Percentiles rank a stretch among this genome's conserved stretches.
Evolutionary conservation across 129 eudicot genomes (phyloP).

Genomic region (Cynara cardunculus): DNA sequence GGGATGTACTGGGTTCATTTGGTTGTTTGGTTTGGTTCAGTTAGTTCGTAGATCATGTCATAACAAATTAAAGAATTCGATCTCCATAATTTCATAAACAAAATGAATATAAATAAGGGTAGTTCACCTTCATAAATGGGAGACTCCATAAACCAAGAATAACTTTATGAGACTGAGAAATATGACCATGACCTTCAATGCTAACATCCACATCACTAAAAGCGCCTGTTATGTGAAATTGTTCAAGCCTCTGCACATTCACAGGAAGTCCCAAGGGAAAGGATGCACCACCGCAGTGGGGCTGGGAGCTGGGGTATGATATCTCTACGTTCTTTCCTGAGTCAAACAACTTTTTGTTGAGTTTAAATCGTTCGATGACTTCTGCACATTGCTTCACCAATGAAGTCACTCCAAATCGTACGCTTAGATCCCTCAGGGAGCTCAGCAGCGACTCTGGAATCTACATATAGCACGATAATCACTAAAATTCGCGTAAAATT

Average conservation of each 20-base stretch:
- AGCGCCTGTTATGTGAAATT: slow-evolving; percentile 43
- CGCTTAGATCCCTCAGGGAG: slow-evolving; percentile 56
- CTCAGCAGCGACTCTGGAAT: slow-evolving; percentile 64
- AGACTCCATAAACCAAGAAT: slow-evolving; percentile 86
- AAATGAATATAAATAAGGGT: neutral
- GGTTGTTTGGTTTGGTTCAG: neutral
- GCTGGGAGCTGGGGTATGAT: slow-evolving; percentile 53
- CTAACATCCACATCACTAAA: slow-evolving; percentile 75
- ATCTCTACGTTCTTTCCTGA: slow-evolving; percentile 77
- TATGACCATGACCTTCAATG: slow-evolving; percentile 58
- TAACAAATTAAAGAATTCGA: neutral
- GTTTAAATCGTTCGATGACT: slow-evolving; percentile 61
- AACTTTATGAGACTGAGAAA: slow-evolving; percentile 70
- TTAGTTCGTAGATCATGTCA: neutral
- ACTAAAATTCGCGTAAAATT: neutral
- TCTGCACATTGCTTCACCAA: slow-evolving; percentile 84
- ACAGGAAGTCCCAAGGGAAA: slow-evolving; percentile 66
- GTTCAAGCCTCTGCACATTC: slow-evolving; percentile 48
- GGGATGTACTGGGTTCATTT: too few species aligned
- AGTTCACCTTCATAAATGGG: slow-evolving; percentile 81
- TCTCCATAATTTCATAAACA: neutral
- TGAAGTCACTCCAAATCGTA: slow-evolving; percentile 64
- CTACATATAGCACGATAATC: slow-evolving; percentile 30
- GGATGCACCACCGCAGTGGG: slow-evolving; percentile 38
- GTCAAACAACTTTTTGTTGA: slow-evolving; percentile 71